phyloP scores from a whole-genome alignment of 495 filamentous ascomycete genomes.

The Trichoderma gamsii region DNA sequence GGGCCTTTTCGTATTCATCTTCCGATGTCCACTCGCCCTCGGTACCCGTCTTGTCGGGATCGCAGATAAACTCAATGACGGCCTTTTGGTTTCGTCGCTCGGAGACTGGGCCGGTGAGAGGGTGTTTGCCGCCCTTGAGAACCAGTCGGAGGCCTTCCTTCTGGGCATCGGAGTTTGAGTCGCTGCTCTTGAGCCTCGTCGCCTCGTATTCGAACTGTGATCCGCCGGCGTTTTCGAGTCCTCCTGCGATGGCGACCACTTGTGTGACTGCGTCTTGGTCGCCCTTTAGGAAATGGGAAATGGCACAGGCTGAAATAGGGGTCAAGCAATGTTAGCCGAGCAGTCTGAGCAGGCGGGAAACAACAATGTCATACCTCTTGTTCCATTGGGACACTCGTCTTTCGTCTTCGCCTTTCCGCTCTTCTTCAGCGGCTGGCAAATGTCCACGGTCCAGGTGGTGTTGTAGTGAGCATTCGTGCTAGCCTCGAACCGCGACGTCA shows the following conservation, averaged over 20 bases:
- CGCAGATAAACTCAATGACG: slow-evolving; percentile 80
- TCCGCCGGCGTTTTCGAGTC: slow-evolving; percentile 49
- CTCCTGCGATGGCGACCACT: slow-evolving; percentile 70
- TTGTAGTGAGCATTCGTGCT: slow-evolving; percentile 44
- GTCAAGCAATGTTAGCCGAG: neutral
- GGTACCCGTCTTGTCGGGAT: slow-evolving; percentile 58
- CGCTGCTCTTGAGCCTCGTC: slow-evolving; percentile 53
- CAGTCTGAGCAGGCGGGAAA: neutral
- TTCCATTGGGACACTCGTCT: slow-evolving; percentile 55
- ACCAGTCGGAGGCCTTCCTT: slow-evolving; percentile 65
- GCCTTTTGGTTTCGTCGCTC: slow-evolving; percentile 56
- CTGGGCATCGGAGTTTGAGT: slow-evolving; percentile 50
- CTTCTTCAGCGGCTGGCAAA: slow-evolving; percentile 62
- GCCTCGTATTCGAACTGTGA: slow-evolving; percentile 53
- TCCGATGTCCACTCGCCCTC: slow-evolving; percentile 55
- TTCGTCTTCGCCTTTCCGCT: slow-evolving; percentile 40
- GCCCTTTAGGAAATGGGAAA: slow-evolving; percentile 50
- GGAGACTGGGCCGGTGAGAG: slow-evolving; percentile 30
- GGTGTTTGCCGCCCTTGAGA: slow-evolving; percentile 61
- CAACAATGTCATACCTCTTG: slow-evolving; percentile 46
- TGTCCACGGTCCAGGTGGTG: slow-evolving; percentile 82
- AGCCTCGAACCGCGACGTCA: slow-evolving; percentile 43
- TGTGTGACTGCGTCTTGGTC: slow-evolving; percentile 37
- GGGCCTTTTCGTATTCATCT: slow-evolving; percentile 34
- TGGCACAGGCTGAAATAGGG: slow-evolving; percentile 63